A percentile compares a stretch with the other conserved stretches of the same genome.
Conservation (phyloP, 2,329 filamentous ascomycete genomes). For the Catunica adiposa region DNA sequence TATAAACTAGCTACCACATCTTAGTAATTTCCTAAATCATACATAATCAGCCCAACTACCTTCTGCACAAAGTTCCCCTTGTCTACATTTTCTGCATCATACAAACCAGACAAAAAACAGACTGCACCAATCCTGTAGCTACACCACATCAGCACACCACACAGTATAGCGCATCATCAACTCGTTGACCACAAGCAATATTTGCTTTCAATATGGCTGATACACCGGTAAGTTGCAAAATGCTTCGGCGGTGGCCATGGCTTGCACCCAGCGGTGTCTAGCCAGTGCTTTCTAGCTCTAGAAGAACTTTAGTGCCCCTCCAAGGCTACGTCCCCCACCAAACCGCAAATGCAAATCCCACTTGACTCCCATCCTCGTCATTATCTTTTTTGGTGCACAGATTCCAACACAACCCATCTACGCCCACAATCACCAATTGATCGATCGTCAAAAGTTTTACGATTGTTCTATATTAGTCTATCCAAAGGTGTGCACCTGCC, state of each 20-base stretch:
- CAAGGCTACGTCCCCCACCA: constrained; percentile 5
- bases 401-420: not conserved
- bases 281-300: not conserved
- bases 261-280: not conserved
- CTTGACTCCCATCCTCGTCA: not conserved
- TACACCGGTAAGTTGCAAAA: constrained; percentile 5
- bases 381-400: not conserved
- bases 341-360: constrained; percentile 2
- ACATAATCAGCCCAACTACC: not conserved
- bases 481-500: constrained; percentile 6
- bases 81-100: not conserved
- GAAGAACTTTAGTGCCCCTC: constrained; percentile 3
- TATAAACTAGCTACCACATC: not conserved
- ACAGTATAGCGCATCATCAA: no score
- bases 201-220: constrained; percentile 1
- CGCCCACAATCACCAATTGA: not conserved
- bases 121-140: not conserved
- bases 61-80: no score
- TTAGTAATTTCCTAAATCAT: not conserved
- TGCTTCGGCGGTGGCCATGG: no score
- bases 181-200: no score
- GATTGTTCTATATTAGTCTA: not conserved
- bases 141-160: not conserved
- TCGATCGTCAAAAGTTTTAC: constrained; percentile 5
- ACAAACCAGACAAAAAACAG: no score